Conservation (phyloP, 345 rosid species). For the Rhodamnia argentea region DNA sequence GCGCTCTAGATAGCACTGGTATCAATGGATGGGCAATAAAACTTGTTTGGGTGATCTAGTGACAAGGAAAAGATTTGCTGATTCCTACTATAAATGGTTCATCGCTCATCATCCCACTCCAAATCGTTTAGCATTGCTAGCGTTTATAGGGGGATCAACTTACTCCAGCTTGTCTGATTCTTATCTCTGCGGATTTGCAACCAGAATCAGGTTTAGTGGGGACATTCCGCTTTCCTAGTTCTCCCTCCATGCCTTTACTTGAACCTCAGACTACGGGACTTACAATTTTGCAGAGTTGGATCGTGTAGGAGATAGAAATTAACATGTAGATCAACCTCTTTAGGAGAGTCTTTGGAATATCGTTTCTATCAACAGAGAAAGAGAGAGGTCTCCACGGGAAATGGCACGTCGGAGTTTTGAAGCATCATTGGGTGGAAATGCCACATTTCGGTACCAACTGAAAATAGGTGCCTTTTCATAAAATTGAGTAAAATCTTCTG, state of each 20-base stretch:
- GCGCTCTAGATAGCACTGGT: neutral
- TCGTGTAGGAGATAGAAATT: neutral
- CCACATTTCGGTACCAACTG: neutral
- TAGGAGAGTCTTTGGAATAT: neutral
- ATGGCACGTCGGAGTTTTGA: neutral
- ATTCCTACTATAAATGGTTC: neutral
- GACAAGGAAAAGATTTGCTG: neutral
- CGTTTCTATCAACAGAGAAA: neutral
- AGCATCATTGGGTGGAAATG: neutral
- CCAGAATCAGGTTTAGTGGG: neutral
- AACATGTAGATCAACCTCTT: neutral
- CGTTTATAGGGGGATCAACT: neutral
- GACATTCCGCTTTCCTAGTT: neutral
- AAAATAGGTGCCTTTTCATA: neutral
- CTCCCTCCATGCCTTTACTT: neutral
- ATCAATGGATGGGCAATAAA: neutral
- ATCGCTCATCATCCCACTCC: neutral
- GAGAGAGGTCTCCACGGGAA: accelerated
- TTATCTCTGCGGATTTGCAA: neutral
- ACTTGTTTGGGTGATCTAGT: neutral
- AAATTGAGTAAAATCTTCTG: neutral
- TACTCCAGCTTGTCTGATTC: neutral
- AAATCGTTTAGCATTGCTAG: neutral
- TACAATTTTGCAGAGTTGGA: neutral
- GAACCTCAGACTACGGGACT: neutral